These are phyloP conservation scores for Allantophomopsis cytisporea DNA, from an alignment of 2,329 filamentous ascomycete species.

Conservation along the genomic window DNA sequence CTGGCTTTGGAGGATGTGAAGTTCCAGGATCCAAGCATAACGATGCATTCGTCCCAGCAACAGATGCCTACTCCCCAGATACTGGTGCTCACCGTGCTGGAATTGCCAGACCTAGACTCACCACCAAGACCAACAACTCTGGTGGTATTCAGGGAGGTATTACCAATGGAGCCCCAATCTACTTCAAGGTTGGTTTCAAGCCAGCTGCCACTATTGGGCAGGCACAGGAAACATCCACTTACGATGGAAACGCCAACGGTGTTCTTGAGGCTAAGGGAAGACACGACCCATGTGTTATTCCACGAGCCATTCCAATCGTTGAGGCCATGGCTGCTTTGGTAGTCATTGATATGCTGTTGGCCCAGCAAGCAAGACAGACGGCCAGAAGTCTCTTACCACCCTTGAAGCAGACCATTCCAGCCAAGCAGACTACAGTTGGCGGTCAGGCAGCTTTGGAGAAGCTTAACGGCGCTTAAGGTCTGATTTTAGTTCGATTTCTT, in stretches of 20 bases:
- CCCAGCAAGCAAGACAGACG: conserved; percentile 53
- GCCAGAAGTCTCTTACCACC: conserved; percentile 30
- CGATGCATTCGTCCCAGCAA: conserved; percentile 59
- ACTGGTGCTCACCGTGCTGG: conserved; percentile 29
- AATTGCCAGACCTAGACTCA: conserved; percentile 45
- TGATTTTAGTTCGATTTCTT: no score
- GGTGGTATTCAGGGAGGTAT: conserved; percentile 94
- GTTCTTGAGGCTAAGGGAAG: conserved; percentile 81
- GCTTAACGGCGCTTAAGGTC: not conserved
- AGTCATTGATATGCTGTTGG: conserved; percentile 75
- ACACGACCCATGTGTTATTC: conserved; percentile 88
- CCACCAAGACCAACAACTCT: conserved; percentile 87
- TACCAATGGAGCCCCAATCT: conserved; percentile 83
- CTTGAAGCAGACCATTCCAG: conserved; percentile 14
- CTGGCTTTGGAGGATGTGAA: conserved; percentile 77
- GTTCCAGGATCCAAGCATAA: conserved; percentile 86
- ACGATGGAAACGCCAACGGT: conserved; percentile 57
- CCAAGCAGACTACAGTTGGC: not conserved
- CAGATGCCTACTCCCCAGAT: conserved; percentile 26
- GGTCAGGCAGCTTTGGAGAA: not conserved
- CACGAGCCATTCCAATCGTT: conserved; percentile 74
- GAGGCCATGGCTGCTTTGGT: conserved; percentile 86
- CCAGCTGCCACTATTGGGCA: conserved; percentile 86
- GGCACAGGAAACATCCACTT: conserved; percentile 72
- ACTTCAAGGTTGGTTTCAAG: conserved; percentile 93